These are phyloP conservation scores for Dichomitus squalens DNA, from an alignment of 1,284 basidiomycete species.

Conservation along the genomic window DNA sequence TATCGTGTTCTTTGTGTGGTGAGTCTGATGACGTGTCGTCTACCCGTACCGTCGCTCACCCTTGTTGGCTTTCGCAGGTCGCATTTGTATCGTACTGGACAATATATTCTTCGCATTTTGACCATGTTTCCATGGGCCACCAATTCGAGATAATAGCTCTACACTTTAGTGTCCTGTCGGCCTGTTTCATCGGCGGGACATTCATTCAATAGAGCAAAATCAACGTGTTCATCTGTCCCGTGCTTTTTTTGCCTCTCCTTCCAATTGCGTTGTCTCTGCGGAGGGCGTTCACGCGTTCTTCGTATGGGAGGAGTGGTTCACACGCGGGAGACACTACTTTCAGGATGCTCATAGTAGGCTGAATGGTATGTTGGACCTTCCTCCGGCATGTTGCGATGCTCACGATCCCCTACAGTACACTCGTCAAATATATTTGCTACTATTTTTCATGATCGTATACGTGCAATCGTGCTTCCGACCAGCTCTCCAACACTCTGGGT, in stretches of 20 bases:
- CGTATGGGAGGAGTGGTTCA: slow-evolving; percentile 52
- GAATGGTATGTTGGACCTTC: slow-evolving; percentile 1
- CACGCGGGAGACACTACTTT: slow-evolving; percentile 53
- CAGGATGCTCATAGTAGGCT: background rate
- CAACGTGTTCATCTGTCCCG: slow-evolving; percentile 8
- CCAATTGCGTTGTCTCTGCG: slow-evolving; percentile 27
- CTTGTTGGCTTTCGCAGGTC: slow-evolving; percentile 15
- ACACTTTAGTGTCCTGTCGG: slow-evolving; percentile 82
- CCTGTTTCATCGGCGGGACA: slow-evolving; percentile 59
- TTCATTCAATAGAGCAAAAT: slow-evolving; percentile 86
- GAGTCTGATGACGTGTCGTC: slow-evolving; percentile 21
- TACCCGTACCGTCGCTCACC: background rate
- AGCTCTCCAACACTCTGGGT: slow-evolving; percentile 90
- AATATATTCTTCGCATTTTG: slow-evolving; percentile 31
- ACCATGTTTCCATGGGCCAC: slow-evolving; percentile 17
- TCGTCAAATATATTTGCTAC: slow-evolving; percentile 1
- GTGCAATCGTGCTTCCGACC: background rate
- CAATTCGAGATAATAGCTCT: slow-evolving; percentile 26
- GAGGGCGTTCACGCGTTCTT: slow-evolving; percentile 25
- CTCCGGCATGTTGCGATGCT: background rate
- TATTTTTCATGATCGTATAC: background rate
- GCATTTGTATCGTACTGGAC: slow-evolving; percentile 37
- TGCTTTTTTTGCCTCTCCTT: slow-evolving; percentile 47
- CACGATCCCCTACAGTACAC: background rate
- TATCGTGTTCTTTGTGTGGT: slow-evolving; percentile 28